A percentile compares a stretch with the other conserved stretches of the same genome.
These are phyloP conservation scores for Centella asiatica DNA, from an alignment of 129 eudicot genomes.

Conservation along the genomic window DNA sequence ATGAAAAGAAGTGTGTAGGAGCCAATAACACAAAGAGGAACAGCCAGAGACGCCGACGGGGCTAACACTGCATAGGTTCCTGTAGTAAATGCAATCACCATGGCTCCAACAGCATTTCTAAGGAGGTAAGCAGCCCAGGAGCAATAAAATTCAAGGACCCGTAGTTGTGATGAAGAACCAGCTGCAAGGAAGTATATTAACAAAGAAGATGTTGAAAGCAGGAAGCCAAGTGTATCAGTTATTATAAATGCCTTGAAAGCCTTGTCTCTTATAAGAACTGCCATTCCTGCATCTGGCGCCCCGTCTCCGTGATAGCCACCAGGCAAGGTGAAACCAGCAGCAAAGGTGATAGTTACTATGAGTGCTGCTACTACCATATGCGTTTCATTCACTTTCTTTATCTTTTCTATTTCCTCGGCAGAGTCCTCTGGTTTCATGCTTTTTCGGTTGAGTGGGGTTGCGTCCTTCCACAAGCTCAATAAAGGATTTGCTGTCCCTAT, in stretches of 20 bases:
- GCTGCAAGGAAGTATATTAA: background rate
- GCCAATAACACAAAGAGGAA: background rate
- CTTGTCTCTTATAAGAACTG: background rate
- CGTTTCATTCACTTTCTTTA: too few species aligned
- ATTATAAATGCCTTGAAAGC: conserved; percentile 3
- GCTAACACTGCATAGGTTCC: conserved; percentile 2
- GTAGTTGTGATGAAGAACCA: background rate
- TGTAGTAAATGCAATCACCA: conserved; percentile 11
- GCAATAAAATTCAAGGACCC: too few species aligned
- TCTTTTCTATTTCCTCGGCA: too few species aligned
- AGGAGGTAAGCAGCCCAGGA: background rate
- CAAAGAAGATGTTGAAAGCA: background rate
- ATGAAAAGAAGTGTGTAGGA: too few species aligned
- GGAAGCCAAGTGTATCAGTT: background rate
- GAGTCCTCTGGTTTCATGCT: too few species aligned
- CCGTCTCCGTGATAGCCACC: background rate
- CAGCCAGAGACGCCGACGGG: conserved; percentile 2
- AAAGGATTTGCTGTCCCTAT: too few species aligned
- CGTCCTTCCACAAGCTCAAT: too few species aligned
- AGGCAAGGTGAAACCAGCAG: background rate
- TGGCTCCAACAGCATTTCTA: conserved; percentile 3
- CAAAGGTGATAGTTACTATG: too few species aligned
- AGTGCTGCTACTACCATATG: too few species aligned
- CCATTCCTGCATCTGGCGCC: background rate
- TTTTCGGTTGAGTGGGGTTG: too few species aligned